Evolutionary conservation across 257 asterid genomes (phyloP), one percentile per base, ranked within the genome.

Genomic region (Forsythia suspensa): DNA sequence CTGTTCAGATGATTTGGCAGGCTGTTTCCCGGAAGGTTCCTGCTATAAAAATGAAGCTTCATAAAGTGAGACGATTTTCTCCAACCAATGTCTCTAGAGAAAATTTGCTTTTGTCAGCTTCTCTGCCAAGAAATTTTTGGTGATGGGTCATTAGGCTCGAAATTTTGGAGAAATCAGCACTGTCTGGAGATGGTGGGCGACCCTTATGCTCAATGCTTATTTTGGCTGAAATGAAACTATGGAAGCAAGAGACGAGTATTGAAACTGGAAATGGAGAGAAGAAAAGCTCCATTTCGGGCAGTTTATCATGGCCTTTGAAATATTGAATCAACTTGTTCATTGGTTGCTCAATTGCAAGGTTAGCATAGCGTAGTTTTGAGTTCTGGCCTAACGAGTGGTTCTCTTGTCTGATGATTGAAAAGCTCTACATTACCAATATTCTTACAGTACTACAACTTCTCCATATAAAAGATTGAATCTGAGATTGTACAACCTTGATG

Each of bases 1-100:
- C 91, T 36, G 90, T 87, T 73, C 93, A 89, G 77, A 89, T 89
- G 93, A 89, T 86, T 52, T 89, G 93, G 93, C 91, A 87, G 75
- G 91, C 91, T 0, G 41, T 83, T 57, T 80, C 82, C 3, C 71
- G 91, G 69, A 89, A 87, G 71, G 91, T 89, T 79, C 82, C 91
- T 3, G 74, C 75, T 55, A 42, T 86, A 39, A 86, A 78, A 74
- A 73, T 77, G 84, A 78, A 80, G 66, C 74, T 87, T 65, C 79
- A 89, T 20, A 63, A 67, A 40, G 46, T 59, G 6, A 75, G 84
- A 40, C 85, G 93, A 8, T 87, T 55, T 40, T 66, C 74, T 8
- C 68, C 70, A 37, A 73, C 84, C 0, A 57, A 44, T 3, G 11
- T 39, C 13, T 9, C 39, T 12, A 51, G 66, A 18, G 85, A 75